Evolutionary conservation across 2,329 filamentous ascomycete genomes (phyloP).

Genomic region (Aspergillus fijiensis): DNA sequence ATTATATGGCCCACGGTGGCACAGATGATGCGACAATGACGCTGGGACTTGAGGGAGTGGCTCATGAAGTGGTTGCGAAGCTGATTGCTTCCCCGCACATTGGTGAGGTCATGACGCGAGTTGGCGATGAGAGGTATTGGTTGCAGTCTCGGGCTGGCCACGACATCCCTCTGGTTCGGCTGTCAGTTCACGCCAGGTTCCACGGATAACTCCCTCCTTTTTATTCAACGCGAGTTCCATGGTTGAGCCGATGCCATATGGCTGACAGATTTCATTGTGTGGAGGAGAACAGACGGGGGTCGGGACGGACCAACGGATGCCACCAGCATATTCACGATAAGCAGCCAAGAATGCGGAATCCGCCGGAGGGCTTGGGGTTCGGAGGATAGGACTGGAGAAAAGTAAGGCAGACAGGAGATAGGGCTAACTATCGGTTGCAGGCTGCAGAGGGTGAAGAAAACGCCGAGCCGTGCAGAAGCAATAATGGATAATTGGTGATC

Average conservation of each 20-base stretch:
- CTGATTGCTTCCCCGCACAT: not conserved
- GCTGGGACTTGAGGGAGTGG: slow-evolving; percentile 20
- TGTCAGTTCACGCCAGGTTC: not conserved
- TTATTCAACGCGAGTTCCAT: not conserved
- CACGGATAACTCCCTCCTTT: not conserved
- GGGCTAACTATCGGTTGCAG: not conserved
- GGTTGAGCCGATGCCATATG: not conserved
- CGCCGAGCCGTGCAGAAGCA: not conserved
- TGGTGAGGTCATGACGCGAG: not conserved
- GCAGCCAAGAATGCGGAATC: not conserved
- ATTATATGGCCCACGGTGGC: slow-evolving; percentile 22
- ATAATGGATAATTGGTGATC: not conserved
- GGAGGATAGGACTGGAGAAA: not conserved
- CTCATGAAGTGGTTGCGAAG: slow-evolving; percentile 1
- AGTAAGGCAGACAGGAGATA: not conserved
- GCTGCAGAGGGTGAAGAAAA: not conserved
- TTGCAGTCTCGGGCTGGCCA: not conserved
- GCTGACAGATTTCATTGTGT: not conserved
- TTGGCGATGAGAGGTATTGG: not conserved
- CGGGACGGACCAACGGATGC: not conserved
- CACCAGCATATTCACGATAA: not conserved
- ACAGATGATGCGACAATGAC: slow-evolving; percentile 34
- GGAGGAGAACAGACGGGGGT: not conserved
- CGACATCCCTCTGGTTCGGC: not conserved
- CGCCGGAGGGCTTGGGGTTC: not conserved